Evolutionary conservation across 331 rosid species (phyloP).

Genomic region (Arachis monticola): DNA sequence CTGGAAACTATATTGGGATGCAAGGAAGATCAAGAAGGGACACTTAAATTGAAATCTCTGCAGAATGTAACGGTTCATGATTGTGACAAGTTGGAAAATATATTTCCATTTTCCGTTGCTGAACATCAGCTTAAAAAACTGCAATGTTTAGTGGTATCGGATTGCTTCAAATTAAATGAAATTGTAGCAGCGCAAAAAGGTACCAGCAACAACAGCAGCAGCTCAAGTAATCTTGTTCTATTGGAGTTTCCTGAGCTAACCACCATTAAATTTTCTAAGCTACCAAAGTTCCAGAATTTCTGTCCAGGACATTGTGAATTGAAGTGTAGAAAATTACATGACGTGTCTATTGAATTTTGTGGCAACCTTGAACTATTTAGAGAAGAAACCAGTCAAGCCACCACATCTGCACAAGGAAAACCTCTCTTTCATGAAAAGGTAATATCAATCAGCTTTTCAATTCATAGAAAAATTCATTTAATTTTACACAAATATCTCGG

Average conservation of each 20-base stretch:
- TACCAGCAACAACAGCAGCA: not conserved
- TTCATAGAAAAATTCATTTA: not conserved
- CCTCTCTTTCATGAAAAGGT: conserved; percentile 21
- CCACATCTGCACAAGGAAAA: not conserved
- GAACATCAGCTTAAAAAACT: not conserved
- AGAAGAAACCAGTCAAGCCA: not conserved
- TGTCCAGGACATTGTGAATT: conserved; percentile 1
- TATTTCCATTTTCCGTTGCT: conserved; percentile 34
- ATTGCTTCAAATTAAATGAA: conserved; percentile 6
- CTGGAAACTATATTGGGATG: conserved; percentile 30
- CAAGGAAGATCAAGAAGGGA: not conserved
- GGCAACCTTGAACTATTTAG: conserved; percentile 13
- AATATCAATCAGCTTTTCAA: not conserved
- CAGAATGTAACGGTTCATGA: conserved; percentile 8
- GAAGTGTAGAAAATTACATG: not conserved
- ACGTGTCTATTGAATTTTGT: not conserved
- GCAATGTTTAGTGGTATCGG: not conserved
- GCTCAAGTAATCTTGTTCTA: no score
- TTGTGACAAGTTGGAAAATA: not conserved
- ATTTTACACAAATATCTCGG: no score
- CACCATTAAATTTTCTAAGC: not conserved
- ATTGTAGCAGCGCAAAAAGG: not conserved
- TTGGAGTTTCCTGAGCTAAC: conserved; percentile 24
- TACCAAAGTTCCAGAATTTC: conserved; percentile 3
- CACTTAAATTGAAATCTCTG: not conserved